Evolutionary conservation across 2,329 filamentous ascomycete genomes (phyloP).

Genomic region (Pestalotiopsis sp.): DNA sequence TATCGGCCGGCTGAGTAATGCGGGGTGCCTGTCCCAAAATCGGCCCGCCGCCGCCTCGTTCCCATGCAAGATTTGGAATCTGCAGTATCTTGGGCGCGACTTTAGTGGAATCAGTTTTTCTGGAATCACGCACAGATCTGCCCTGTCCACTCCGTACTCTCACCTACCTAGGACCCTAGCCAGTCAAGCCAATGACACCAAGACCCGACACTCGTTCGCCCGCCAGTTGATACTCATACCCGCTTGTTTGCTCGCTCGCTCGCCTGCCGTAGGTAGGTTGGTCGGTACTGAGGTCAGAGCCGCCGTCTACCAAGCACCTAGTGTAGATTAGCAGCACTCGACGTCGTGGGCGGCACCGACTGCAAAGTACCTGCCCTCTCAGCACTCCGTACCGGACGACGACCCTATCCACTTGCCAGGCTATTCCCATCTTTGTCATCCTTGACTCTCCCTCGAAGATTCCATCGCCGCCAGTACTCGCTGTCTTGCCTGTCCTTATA

Average conservation of each 20-base stretch:
- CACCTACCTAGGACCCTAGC: background rate
- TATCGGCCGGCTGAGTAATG: slow-evolving; percentile 9
- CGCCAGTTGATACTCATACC: too few species aligned
- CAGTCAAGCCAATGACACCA: too few species aligned
- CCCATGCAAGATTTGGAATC: slow-evolving; percentile 12
- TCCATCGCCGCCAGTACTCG: background rate
- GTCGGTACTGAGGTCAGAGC: background rate
- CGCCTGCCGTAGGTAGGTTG: background rate
- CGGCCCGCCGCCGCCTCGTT: slow-evolving; percentile 8
- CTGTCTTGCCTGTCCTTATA: background rate
- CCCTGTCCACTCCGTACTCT: background rate
- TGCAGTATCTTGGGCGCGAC: slow-evolving; percentile 2
- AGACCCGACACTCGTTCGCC: too few species aligned
- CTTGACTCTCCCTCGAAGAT: slow-evolving; percentile 3
- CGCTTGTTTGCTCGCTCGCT: background rate
- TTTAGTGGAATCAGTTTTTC: slow-evolving; percentile 5
- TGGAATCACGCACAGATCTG: background rate
- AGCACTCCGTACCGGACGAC: background rate
- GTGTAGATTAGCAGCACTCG: too few species aligned
- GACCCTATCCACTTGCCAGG: background rate
- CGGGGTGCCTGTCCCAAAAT: slow-evolving; percentile 9
- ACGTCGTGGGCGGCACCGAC: background rate
- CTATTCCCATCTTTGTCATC: slow-evolving; percentile 4
- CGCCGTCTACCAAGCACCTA: background rate
- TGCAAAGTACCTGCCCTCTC: background rate